A percentile compares a stretch with the other conserved stretches of the same genome.
Conservation (phyloP, 768 basidiomycete species). For the Arthromyces matolae region DNA sequence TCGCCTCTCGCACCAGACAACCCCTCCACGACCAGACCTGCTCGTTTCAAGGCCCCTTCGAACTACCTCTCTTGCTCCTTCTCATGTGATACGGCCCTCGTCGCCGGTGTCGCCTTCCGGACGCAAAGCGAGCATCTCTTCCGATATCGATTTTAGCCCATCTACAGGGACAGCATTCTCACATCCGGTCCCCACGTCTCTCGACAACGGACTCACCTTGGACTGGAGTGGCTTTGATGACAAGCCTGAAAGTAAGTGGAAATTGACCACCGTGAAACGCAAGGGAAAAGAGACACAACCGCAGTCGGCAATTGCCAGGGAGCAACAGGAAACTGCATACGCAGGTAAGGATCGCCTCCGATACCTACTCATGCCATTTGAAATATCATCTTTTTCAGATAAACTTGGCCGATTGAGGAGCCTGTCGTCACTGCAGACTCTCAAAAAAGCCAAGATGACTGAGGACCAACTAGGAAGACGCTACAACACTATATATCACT, state of each 20-base stretch:
- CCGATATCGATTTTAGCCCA: slow-evolving; percentile 71
- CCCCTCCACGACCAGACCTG: slow-evolving; percentile 13
- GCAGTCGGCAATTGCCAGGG: slow-evolving; percentile 42
- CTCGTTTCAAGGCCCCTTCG: slow-evolving; percentile 18
- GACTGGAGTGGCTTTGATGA: slow-evolving; percentile 72
- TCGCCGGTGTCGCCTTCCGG: slow-evolving; percentile 24
- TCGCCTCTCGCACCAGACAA: slow-evolving; percentile 37
- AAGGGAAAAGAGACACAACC: slow-evolving; percentile 51
- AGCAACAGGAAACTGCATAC: slow-evolving; percentile 59
- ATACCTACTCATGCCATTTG: not conserved
- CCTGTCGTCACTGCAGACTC: slow-evolving; percentile 47
- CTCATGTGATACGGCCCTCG: slow-evolving; percentile 30
- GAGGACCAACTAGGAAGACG: slow-evolving; percentile 62
- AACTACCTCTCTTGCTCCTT: slow-evolving; percentile 26
- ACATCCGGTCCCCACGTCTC: slow-evolving; percentile 69
- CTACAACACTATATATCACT: slow-evolving; percentile 51
- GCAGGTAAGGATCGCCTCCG: slow-evolving; percentile 38
- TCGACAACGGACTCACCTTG: slow-evolving; percentile 64
- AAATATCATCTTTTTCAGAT: slow-evolving; percentile 33
- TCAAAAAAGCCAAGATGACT: slow-evolving; percentile 62
- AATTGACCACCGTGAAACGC: slow-evolving; percentile 52
- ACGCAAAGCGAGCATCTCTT: slow-evolving; percentile 26
- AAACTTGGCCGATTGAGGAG: slow-evolving; percentile 54
- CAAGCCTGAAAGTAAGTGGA: slow-evolving; percentile 58
- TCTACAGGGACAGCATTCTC: slow-evolving; percentile 41